A percentile compares a stretch with the other conserved stretches of the same genome.
Conservation (phyloP, 805 yeast species). For the Ogataea ganodermae region DNA sequence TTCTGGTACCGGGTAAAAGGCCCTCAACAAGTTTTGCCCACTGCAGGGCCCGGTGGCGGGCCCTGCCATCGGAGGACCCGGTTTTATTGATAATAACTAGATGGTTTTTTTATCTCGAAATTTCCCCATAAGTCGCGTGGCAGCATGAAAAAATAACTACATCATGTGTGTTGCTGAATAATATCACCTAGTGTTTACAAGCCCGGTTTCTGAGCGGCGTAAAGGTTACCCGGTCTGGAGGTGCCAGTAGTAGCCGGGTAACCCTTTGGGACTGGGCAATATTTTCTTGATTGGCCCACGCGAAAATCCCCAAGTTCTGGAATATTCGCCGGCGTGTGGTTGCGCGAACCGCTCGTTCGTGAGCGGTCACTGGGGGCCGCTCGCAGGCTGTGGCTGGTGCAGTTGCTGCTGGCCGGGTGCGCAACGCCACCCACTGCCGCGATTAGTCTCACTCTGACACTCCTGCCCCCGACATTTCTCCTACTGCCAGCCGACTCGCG, state of each 20-base stretch:
- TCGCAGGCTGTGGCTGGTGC: not conserved
- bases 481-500: not conserved
- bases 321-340: conserved; percentile 3
- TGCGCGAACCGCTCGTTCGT: not conserved
- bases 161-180: no score
- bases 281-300: conserved; percentile 3
- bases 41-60: no score
- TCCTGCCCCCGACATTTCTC: no score
- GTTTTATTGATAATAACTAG: no score
- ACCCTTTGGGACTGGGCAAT: not conserved
- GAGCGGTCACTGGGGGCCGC: no score
- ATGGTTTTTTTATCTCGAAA: not conserved
- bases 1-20: no score
- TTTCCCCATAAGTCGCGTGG: no score
- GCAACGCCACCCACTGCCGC: no score
- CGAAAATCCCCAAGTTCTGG: conserved; percentile 2
- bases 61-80: no score
- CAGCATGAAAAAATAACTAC: no score
- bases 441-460: no score
- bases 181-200: not conserved
- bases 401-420: not conserved
- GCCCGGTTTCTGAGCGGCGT: conserved; percentile 3
- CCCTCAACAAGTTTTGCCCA: no score
- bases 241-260: conserved; percentile 1
- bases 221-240: conserved; percentile 2